Evolutionary conservation across 2,329 filamentous ascomycete genomes (phyloP), one percentile per base, ranked within the genome.

Genomic region (Penicillium olsonii): DNA sequence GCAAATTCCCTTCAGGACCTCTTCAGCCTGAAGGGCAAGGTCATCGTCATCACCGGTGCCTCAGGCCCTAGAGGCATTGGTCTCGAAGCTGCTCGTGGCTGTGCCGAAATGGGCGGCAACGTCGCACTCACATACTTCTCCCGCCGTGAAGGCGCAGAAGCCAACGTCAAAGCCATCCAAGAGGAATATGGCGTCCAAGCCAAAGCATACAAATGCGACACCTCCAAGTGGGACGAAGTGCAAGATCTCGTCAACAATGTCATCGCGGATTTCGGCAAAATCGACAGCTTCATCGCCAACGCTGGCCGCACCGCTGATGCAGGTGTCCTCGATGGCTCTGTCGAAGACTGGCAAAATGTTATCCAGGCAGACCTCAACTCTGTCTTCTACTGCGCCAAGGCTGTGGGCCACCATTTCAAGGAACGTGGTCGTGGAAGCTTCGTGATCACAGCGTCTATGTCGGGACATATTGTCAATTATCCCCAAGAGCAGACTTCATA

Each of bases 321-420:
- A 46, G 87, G 86, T 50, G 79, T 89, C 64, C 76, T 89, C 42
- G 87, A 90, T 55, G 84, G 83, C 66, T 81, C 83, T 18, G 83
- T 87, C 18, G 79, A 86, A 65, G 87, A 90, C 66, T 84, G 84
- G 67, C 84, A 91, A 67, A 81, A 84, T 69, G 89, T 95, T 77
- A 80, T 95, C 70, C 82, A 87, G 62, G 86, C 92, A 64, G 95
- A 96, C 72, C 79, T 95, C 60, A 94, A 84, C 15, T 92, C 91
- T 12, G 84, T 81, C 22, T 89, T 90, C 73, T 84, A 92, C 81
- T 95, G 90, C 55, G 90, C 90, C 20, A 89, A 92, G 76, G 90
- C 90, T 17, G 88, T 90, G 14, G 92, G 91, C 24, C 81, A 85
- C 47, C 87, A 94, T 73, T 87, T 86, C 79, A 84, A 84, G 71